phyloP scores from a whole-genome alignment of 768 basidiomycete genomes.

The Boletus reticulatus region DNA sequence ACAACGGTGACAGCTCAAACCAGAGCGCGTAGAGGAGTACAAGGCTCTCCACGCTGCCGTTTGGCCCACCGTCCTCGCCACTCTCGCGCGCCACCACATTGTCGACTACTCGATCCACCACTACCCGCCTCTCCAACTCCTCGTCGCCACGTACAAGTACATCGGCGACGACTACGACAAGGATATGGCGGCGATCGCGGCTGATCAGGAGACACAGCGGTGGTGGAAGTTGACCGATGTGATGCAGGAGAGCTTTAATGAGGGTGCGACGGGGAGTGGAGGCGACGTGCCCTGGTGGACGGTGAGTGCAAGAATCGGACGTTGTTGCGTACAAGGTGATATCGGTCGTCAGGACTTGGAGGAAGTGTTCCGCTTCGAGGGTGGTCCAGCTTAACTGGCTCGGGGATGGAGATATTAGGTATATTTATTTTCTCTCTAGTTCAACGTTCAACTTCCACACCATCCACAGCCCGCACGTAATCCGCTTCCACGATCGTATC shows the following conservation, averaged over 20 bases:
- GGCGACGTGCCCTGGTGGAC: constrained; percentile 70
- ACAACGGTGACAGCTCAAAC: constrained; percentile 47
- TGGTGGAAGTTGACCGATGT: constrained; percentile 79
- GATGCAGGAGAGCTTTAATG: constrained; percentile 78
- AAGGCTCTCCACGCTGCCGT: constrained; percentile 57
- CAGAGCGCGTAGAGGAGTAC: constrained; percentile 49
- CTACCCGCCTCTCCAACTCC: constrained; percentile 56
- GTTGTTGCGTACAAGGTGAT: neutral
- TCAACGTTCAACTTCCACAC: constrained; percentile 45
- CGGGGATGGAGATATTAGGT: too few species aligned
- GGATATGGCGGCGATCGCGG: constrained; percentile 65
- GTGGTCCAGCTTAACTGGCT: constrained; percentile 18
- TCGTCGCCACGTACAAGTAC: constrained; percentile 82
- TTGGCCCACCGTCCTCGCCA: constrained; percentile 68
- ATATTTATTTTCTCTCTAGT: too few species aligned
- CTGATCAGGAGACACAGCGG: constrained; percentile 64
- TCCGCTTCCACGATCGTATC: constrained; percentile 57
- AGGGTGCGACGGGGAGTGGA: constrained; percentile 68
- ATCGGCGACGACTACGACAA: constrained; percentile 58
- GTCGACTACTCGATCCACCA: constrained; percentile 77
- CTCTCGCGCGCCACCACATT: constrained; percentile 61
- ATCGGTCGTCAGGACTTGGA: constrained; percentile 42
- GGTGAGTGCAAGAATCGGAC: constrained; percentile 32
- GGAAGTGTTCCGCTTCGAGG: constrained; percentile 73
- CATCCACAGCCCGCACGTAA: constrained; percentile 42